These are phyloP conservation scores for Helianthus annuus DNA, from an alignment of 129 eudicot species.

Conservation along the genomic window HanXRQr2.0-SUNRISE NC_035439.2:36446229-36446728, in stretches of 20 bases:
- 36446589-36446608: not conserved
- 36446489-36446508: not conserved
- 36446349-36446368: conserved; percentile 76
- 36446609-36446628: not conserved
- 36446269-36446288: not conserved
- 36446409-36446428: conserved; percentile 94
- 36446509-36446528: conserved; percentile 18
- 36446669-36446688: not conserved
- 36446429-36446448: conserved; percentile 72
- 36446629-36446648: not conserved
- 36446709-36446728: not conserved
- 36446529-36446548: conserved; percentile 18
- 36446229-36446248: not conserved
- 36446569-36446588: conserved; percentile 17
- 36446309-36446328: conserved; percentile 66
- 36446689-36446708: not conserved
- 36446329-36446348: conserved; percentile 79
- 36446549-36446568: conserved; percentile 11
- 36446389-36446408: conserved; percentile 91
- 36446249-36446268: not conserved
- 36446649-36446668: not conserved
- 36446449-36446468: conserved; percentile 69
- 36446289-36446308: conserved; percentile 64
- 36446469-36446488: conserved; percentile 21
- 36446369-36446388: conserved; percentile 88